Percentiles rank a stretch among this genome's conserved stretches.
Conservation (phyloP, 345 rosid species). For the Odontarrhena argentea region DNA sequence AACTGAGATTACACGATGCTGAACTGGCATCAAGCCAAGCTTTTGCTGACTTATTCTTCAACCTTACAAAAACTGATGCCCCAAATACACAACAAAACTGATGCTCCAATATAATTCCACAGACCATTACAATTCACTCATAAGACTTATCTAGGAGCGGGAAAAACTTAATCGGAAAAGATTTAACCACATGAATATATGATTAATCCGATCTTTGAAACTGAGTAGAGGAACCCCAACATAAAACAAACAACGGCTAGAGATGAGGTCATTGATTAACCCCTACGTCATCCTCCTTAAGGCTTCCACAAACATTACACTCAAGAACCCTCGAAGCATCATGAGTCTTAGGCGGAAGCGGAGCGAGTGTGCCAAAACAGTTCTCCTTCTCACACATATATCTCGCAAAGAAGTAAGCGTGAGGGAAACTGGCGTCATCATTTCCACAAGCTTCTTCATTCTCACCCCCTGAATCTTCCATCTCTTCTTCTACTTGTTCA, state of each 20-base stretch:
- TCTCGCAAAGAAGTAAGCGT: slow-evolving; percentile 76
- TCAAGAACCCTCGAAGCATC: slow-evolving; percentile 58
- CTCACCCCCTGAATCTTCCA: slow-evolving; percentile 38
- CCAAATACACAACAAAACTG: not conserved
- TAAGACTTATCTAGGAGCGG: not conserved
- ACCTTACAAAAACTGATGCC: not conserved
- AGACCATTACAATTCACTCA: not conserved
- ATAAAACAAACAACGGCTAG: slow-evolving; percentile 2
- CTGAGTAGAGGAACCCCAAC: not conserved
- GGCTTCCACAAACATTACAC: slow-evolving; percentile 81
- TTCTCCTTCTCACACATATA: slow-evolving; percentile 69
- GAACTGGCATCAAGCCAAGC: too few species aligned
- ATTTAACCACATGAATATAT: too few species aligned
- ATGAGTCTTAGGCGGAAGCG: slow-evolving; percentile 52
- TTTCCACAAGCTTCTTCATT: slow-evolving; percentile 28
- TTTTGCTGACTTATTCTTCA: not conserved
- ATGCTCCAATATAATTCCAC: not conserved
- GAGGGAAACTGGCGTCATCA: slow-evolving; percentile 61
- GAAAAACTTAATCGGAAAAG: too few species aligned
- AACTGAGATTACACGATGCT: too few species aligned
- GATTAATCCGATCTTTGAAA: not conserved
- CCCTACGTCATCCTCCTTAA: slow-evolving; percentile 51
- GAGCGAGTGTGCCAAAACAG: slow-evolving; percentile 85
- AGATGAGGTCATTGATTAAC: not conserved
- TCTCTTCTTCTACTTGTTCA: slow-evolving; percentile 45